Conservation (phyloP, 257 asterid species). For the Ballota nigra region DNA sequence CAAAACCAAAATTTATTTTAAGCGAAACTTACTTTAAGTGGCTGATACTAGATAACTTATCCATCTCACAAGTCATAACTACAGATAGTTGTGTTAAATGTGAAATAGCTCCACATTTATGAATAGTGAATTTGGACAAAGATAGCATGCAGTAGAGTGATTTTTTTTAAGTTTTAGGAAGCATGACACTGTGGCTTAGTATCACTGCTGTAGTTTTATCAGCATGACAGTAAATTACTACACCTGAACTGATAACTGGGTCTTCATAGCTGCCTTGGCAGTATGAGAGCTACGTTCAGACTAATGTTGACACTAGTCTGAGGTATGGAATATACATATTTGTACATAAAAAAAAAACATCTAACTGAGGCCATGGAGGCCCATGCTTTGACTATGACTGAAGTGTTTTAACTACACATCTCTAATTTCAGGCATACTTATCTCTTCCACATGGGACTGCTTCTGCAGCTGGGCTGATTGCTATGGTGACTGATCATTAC, state of each 20-base stretch:
- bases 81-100: neutral
- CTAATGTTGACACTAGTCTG: neutral
- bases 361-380: conserved; percentile 11
- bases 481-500: conserved; percentile 98
- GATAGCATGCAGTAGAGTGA: conserved; percentile 1
- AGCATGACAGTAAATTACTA: neutral
- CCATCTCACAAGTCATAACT: conserved; percentile 1
- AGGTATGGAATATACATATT: conserved; percentile 4
- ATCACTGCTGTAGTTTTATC: neutral
- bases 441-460: conserved; percentile 98
- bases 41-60: neutral
- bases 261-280: neutral
- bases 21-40: neutral
- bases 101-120: conserved; percentile 13
- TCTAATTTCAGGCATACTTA: conserved; percentile 80
- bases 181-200: neutral
- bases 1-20: neutral
- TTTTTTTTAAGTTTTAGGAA: conserved; percentile 3
- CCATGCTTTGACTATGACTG: conserved; percentile 13
- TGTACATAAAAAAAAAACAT: neutral
- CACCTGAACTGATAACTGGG: conserved; percentile 14
- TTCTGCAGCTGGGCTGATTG: conserved; percentile 80
- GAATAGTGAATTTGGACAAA: conserved; percentile 5
- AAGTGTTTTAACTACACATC: conserved; percentile 12
- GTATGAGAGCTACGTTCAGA: conserved; percentile 1